Conservation (phyloP, 139 green algal species). For the Chlamydomonas sp. region DNA sequence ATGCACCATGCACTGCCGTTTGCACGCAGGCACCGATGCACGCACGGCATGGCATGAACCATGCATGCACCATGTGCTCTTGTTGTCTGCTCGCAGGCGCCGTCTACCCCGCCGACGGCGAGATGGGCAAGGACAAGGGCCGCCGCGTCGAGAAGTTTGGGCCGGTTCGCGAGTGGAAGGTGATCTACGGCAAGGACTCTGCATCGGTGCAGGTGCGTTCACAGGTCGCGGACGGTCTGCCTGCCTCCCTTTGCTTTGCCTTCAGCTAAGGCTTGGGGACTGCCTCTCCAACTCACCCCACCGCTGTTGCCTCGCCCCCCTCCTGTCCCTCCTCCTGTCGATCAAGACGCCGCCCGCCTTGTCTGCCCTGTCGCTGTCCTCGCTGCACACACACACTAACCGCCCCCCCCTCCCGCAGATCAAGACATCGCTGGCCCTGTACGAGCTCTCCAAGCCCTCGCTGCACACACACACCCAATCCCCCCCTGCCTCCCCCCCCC, state of each 20-base stretch:
- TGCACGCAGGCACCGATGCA: no score
- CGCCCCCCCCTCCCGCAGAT: no score
- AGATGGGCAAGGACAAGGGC: slow-evolving; percentile 27
- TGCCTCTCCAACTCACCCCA: no score
- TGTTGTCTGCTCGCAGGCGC: slow-evolving; percentile 23
- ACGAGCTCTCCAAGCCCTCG: slow-evolving; percentile 33
- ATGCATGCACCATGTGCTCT: no score
- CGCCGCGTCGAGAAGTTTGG: slow-evolving; percentile 37
- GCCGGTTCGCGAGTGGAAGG: slow-evolving; percentile 41
- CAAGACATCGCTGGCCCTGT: slow-evolving; percentile 29
- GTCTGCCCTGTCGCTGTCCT: no score
- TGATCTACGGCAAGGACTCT: slow-evolving; percentile 15
- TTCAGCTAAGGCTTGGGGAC: neutral
- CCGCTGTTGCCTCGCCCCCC: no score
- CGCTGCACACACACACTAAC: no score
- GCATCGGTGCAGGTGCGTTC: neutral
- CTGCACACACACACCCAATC: slow-evolving; percentile 6
- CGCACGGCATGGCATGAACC: no score
- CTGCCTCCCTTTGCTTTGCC: neutral
- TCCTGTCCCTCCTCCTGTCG: no score
- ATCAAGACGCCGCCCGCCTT: no score
- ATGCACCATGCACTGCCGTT: no score
- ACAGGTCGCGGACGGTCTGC: neutral
- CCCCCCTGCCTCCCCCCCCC: neutral
- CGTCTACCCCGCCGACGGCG: slow-evolving; percentile 34